phyloP scores from a whole-genome alignment of 352 stramenopile species.

The Blastocystis sp. region DNA sequence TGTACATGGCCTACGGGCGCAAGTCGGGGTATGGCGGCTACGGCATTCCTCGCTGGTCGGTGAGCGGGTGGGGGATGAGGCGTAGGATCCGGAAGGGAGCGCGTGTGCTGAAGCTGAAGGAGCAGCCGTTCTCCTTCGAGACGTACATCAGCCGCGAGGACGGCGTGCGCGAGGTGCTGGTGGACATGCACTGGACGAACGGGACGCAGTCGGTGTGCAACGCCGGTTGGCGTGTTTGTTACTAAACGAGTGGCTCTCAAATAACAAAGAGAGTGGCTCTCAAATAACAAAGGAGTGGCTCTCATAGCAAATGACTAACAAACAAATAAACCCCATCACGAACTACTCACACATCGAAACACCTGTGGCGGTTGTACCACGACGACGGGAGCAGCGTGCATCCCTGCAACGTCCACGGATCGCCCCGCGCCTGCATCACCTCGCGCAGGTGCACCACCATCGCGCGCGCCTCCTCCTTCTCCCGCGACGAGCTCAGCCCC shows the following conservation, averaged over 20 bases:
- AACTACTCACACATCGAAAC: not conserved
- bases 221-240: slow-evolving; percentile 40
- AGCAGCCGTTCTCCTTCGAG: slow-evolving; percentile 49
- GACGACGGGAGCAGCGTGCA: not conserved
- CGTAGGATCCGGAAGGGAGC: slow-evolving; percentile 52
- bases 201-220: slow-evolving; percentile 65
- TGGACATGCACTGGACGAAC: slow-evolving; percentile 67
- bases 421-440: not conserved
- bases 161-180: slow-evolving; percentile 14
- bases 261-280: no score
- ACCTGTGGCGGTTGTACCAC: not conserved
- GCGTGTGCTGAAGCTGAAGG: slow-evolving; percentile 33
- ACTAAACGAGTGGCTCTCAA: not conserved
- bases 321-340: not conserved
- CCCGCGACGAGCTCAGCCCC: not conserved
- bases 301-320: not conserved
- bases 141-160: slow-evolving; percentile 37
- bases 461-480: not conserved
- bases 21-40: slow-evolving; percentile 66
- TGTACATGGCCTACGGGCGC: slow-evolving; percentile 48
- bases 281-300: no score
- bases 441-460: not conserved
- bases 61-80: not conserved
- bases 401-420: not conserved
- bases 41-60: slow-evolving; percentile 22